Evolutionary conservation across 768 basidiomycete genomes (phyloP).

Genomic region (Piloderma croceum): DNA sequence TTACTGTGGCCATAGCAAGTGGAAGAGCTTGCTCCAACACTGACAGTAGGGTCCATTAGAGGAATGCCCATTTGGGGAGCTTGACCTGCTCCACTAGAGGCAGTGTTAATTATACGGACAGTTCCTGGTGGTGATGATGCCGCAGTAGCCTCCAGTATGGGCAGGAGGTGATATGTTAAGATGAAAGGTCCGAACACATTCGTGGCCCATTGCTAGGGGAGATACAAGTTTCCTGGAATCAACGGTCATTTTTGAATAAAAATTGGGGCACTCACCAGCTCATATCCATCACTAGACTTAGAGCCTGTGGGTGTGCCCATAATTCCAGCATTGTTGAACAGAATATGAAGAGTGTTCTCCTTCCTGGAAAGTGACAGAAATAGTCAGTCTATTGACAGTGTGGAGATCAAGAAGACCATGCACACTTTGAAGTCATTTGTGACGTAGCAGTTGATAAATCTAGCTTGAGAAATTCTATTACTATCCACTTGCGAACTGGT

Average conservation of each 20-base stretch:
- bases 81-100: no score
- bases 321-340: conserved; percentile 15
- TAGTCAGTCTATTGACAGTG: no score
- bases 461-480: conserved; percentile 9
- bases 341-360: conserved; percentile 13
- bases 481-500: no score
- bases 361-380: no score
- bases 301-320: neutral
- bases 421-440: conserved; percentile 18
- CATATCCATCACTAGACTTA: neutral
- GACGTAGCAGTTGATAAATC: conserved; percentile 21
- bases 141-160: neutral
- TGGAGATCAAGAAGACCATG: no score
- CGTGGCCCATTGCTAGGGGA: neutral
- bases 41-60: no score
- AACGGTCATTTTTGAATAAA: no score
- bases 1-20: no score
- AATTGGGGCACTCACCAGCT: no score
- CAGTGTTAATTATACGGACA: neutral
- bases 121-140: neutral
- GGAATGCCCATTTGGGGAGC: no score
- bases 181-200: neutral
- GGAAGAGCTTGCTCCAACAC: no score
- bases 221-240: no score
- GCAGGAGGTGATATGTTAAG: neutral